Conservation (phyloP, 2,329 filamentous ascomycete species). For the Aspergillus vadensis region DNA sequence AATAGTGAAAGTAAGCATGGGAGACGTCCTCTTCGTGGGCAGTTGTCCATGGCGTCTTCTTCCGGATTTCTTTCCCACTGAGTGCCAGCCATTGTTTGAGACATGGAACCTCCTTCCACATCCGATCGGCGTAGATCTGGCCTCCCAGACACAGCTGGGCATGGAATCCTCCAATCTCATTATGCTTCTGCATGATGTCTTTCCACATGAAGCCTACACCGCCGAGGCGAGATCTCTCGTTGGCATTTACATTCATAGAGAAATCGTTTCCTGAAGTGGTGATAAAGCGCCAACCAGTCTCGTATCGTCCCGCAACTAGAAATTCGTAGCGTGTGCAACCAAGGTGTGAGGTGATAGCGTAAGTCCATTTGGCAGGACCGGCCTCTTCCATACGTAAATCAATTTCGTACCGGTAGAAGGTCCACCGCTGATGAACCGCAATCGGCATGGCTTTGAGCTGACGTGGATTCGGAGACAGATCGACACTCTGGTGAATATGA, state of each 20-base stretch:
- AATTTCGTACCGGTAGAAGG: constrained; percentile 92
- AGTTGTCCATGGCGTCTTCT: constrained; percentile 87
- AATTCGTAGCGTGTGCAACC: constrained; percentile 99
- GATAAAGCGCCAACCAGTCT: constrained; percentile 93
- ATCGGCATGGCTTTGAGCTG: constrained; percentile 83
- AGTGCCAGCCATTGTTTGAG: constrained; percentile 94
- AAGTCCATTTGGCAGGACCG: constrained; percentile 85
- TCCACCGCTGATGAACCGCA: constrained; percentile 87
- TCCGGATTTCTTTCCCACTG: constrained; percentile 89
- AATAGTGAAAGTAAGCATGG: constrained; percentile 98
- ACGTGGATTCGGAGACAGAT: constrained; percentile 88
- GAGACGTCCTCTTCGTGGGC: constrained; percentile 93
- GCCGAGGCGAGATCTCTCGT: constrained; percentile 80
- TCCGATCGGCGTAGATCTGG: constrained; percentile 90
- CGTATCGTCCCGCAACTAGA: constrained; percentile 83
- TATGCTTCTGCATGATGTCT: constrained; percentile 94
- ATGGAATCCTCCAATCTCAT: constrained; percentile 94
- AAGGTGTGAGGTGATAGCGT: constrained; percentile 93
- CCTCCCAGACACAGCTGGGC: constrained; percentile 88
- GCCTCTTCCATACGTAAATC: constrained; percentile 85
- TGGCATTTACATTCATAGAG: constrained; percentile 79
- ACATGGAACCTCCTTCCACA: constrained; percentile 94
- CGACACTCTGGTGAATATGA: constrained; percentile 85
- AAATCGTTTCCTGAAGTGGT: constrained; percentile 97
- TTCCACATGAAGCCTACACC: constrained; percentile 98